Conservation (phyloP, 257 asterid species). For the Lithospermum erythrorhizon region DNA sequence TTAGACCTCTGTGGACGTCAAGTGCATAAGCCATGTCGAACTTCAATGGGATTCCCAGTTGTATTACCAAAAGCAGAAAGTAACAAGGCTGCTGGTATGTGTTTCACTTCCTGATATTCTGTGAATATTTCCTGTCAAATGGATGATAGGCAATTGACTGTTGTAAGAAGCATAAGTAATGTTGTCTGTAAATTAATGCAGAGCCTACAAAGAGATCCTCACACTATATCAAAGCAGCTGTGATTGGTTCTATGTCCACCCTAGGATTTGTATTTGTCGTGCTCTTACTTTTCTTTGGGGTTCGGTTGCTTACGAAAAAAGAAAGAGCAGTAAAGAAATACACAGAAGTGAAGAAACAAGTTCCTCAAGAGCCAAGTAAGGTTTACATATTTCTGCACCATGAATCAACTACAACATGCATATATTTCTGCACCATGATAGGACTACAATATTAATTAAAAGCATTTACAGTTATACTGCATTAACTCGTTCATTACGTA, state of each 20-base stretch:
- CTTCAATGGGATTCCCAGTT: slow-evolving; percentile 94
- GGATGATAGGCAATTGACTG: neutral
- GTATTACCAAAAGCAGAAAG: slow-evolving; percentile 89
- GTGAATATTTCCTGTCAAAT: too few species aligned
- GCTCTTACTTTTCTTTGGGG: slow-evolving; percentile 58
- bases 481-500: neutral
- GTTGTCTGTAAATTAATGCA: slow-evolving; percentile 15
- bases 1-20: slow-evolving; percentile 96
- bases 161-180: neutral
- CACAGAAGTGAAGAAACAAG: slow-evolving; percentile 87
- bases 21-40: slow-evolving; percentile 79
- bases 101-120: neutral
- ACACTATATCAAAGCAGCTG: slow-evolving; percentile 60
- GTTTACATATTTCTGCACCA: neutral
- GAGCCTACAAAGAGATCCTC: slow-evolving; percentile 55
- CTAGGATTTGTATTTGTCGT: slow-evolving; percentile 51
- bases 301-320: slow-evolving; percentile 64
- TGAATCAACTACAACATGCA: too few species aligned
- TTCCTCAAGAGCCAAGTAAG: slow-evolving; percentile 72
- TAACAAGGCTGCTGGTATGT: slow-evolving; percentile 64
- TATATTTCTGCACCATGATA: too few species aligned
- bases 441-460: too few species aligned
- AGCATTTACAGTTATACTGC: too few species aligned
- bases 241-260: slow-evolving; percentile 70
- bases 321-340: slow-evolving; percentile 76